Base-by-base conservation (phyloP, 257 asterid species). In the Plantago elongata region DNA sequence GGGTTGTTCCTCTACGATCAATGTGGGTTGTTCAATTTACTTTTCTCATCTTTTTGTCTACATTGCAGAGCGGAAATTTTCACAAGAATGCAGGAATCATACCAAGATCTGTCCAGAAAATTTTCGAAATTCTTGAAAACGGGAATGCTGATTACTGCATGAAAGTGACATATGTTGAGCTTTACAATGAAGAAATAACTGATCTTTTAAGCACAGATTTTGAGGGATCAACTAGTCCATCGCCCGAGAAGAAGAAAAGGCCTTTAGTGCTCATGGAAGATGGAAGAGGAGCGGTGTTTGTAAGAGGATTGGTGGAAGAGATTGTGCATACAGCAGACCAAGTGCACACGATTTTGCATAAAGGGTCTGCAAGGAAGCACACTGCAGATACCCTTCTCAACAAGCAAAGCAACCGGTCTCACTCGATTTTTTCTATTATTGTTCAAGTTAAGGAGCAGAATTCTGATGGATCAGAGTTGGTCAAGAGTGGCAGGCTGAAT, bases 121-220 rank as follows among this genome's bases (percentile, higher is more conserved):
- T 83, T 5, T 83, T 83, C 56, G 69, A 76, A 18, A 61, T 51
- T 60, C 58, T 83, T 71, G 82, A 79, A 60, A 70, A 73, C 5
- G 75, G 75, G 46, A 74, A 59, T 43, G 77, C 82, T 0, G 86
- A 83, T 67, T 83, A 83, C 67, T 73, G 66, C 69, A 69, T 83
- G 74, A 77, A 71, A 69, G 89, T 68, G 45, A 74, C 86, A 12
- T 83, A 67, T 59, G 61, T 83, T 17, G 89, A 83, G 82, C 79
- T 83, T 37, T 83, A 83, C 78, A 83, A 83, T n/a, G 89, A 83
- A 64, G 89, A 83, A 59, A 77, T 83, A 68, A 79, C 86, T 2
- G 89, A 83, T 74, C 89, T 83, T 55, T 71, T 83, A 57, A 73
- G 77, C 34, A 62, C 68, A 6, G 85, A 79, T 50, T 22, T n/a